Base-by-base conservation (phyloP, 2,329 filamentous ascomycete genomes). In the Aureobasidium lini region DNA sequence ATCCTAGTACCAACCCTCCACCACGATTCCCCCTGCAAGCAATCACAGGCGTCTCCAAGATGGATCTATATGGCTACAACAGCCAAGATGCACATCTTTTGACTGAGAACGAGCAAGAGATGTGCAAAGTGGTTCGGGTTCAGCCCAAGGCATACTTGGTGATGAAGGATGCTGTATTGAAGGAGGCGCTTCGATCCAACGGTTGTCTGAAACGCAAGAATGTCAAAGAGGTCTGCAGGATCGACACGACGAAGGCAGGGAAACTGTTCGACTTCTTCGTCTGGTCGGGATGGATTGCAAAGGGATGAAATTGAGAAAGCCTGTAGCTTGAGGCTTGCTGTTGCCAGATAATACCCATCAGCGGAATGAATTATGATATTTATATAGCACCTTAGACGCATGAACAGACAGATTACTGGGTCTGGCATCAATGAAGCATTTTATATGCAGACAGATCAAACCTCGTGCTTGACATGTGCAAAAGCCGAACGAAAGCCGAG, bases 241-340 rank as follows among this genome's bases (percentile, higher is more conserved):
- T 97, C 56, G 93, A 97, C 68, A 83, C 85, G 9, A 88, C 88
- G 64, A 97, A 96, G 72, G 87, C 89, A 0, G 86, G 88, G 16
- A 82, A 90, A 64, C 84, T 97, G 60, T 96, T 93, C 74, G 94
- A 97, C 72, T 97, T 96, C 71, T 92, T 96, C 76, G 89, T 95
- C 63, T 89, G 91, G 70, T 86, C 86, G 59, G 94, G 93, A 2
- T 97, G 93, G 91, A 86, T 97, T 34, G 88, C 86, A 34, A 94
- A 95, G 77, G 88, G 86, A 29, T 95, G 23, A 59, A 36, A n/a
- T 13, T 10, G 9, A 29, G 29, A 18, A 29, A 10, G 39, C 4
- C 11, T 9, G 31, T 15, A 34, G 18, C 13, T n/a, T 18, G 42
- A 46, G 52, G 52, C 39, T 46, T 46, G 52, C 42, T 37, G 23